Evolutionary conservation across 257 asterid species (phyloP), one percentile per base, ranked within the genome.

Genomic region (Salvia miltiorrhiza): DNA sequence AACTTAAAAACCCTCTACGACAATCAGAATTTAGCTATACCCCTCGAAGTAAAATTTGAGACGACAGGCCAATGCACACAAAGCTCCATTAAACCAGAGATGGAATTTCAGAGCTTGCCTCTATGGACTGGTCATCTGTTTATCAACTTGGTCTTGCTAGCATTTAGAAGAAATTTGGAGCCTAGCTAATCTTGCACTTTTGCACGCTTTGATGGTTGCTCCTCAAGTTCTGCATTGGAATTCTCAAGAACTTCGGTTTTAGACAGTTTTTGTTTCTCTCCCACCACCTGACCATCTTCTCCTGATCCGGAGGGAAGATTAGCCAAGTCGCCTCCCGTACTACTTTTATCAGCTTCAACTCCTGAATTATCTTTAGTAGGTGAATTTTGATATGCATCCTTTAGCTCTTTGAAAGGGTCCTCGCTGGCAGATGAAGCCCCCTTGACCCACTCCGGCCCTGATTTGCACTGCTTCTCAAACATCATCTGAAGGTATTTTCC

Each of bases 381-480:
- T 66, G 84, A 70, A 45, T 65, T 78, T 70, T 59, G 81, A 7
- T 19, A 59, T 59, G 79, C 68, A 33, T 82, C 79, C 20, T 77
- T 50, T 19, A 35, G 32, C 74, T 74, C 88, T 59, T 78, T 59
- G 3, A 47, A 32, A 68, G 79, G 82, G 78, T 53, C 76, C 58
- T 83, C 93, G 14, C 40, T 53, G 37, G 82, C 50, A 44, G 92
- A 76, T 73, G 93, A 74, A 41, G 72, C 71, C 73, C 80, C 90
- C 79, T 83, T 85, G 79, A 71, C 73, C 68, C 62, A 49, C 50
- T 86, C 88, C 53, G 61, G 39, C 35, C 94, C 91, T 7, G 95
- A 76, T 77, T 90, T 88, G 82, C 83, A 78, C 78, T 93, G 98
- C 83, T 86, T 83, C 84, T 93, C 98, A 71, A 93, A 86, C 97